Evolutionary conservation across 2,329 filamentous ascomycete species (phyloP), one percentile per base, ranked within the genome.

Genomic region (Xylariaceae sp.): DNA sequence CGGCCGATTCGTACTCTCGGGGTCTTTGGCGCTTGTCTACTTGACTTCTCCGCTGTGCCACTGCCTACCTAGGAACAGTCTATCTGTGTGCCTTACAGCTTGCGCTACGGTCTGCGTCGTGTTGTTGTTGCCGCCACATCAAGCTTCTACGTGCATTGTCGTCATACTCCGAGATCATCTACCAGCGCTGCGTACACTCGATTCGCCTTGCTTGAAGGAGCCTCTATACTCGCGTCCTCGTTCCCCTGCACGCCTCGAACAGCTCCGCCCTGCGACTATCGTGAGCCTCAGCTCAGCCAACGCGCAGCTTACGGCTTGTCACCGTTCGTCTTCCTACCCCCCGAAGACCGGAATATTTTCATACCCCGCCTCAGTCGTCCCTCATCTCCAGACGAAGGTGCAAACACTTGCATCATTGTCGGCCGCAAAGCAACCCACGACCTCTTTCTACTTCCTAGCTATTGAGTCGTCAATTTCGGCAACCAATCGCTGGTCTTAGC

Each of bases 351-450:
- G 55, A 53, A 57, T 59, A 53, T 57, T 50, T 55, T 55, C 53
- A 55, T 61, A 64, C 60, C 60, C 64, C 58, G 55, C 63, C 57
- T 54, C 53, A 10, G 50, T 59, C 32, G 43, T 55, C 57, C 53
- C 59, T 55, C 54, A 61, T 57, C 26, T 26, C 26, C 54, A 55
- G 59, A 64, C 63, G 59, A 65, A 62, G 56, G 54, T 61, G 57
- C 62, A 58, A 62, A 57, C 41, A 34, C 52, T 41, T 48, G 40
- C 46, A 58, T 60, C 40, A 53, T 58, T 43, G 12, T 43, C 56
- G 54, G 54, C 51, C 45, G 53, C 49, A 57, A 55, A 49, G 34
- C 36, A 13, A 47, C 46, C n/a, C 34, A 49, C 54, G 48, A 54
- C 54, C 41, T 55, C 47, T 52, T 54, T 55, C 60, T 55, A 49